A percentile compares a stretch with the other conserved stretches of the same genome.
phyloP scores from a whole-genome alignment of 768 basidiomycete species.

The Phaeotremella fagi region DNA sequence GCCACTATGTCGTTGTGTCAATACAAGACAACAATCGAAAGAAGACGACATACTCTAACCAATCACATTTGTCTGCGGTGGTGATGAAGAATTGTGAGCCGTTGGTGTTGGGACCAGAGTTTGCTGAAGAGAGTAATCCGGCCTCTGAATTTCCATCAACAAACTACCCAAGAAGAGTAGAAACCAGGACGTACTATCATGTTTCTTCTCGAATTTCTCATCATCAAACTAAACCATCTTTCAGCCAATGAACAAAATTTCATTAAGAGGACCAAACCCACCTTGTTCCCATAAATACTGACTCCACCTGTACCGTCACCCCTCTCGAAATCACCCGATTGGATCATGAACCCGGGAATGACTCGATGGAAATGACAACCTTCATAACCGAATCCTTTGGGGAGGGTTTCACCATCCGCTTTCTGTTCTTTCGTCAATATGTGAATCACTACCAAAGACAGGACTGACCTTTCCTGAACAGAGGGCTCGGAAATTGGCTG shows the following conservation, averaged over 20 bases:
- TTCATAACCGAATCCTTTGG: constrained; percentile 63
- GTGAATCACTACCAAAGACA: neutral
- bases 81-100: constrained; percentile 50
- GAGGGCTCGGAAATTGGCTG: constrained; percentile 69
- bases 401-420: constrained; percentile 23
- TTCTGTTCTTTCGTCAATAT: constrained; percentile 19
- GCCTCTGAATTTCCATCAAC: constrained; percentile 16
- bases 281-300: constrained; percentile 48
- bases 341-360: constrained; percentile 51
- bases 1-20: constrained; percentile 41
- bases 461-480: constrained; percentile 55
- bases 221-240: constrained; percentile 48
- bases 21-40: neutral
- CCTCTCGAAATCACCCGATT: constrained; percentile 68
- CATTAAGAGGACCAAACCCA: constrained; percentile 3
- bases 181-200: constrained; percentile 26
- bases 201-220: constrained; percentile 46
- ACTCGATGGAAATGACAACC: constrained; percentile 64
- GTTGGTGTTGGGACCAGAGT: constrained; percentile 57
- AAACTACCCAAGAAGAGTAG: neutral
- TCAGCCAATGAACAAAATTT: too few relatives aligned
- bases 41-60: constrained; percentile 40
- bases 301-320: constrained; percentile 49
- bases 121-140: constrained; percentile 60
- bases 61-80: constrained; percentile 26